These are phyloP conservation scores for Anthoceros angustus DNA, from an alignment of 225 moss, liverwort and hornwort species.

Conservation along the genomic window DNA sequence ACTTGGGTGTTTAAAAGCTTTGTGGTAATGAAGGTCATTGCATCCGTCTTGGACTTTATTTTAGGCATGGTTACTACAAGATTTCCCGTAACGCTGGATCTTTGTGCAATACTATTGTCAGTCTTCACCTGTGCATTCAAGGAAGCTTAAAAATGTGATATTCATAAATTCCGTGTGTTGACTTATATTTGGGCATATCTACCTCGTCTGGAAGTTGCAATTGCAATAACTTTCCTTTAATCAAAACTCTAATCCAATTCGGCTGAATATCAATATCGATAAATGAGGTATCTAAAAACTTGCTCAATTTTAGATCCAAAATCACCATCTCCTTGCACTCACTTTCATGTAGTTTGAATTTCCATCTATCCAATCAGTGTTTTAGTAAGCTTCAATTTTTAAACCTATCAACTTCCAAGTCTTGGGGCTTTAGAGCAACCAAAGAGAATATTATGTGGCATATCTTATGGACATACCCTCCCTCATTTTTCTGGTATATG, in stretches of 20 bases:
- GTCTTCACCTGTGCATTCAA: slow-evolving; percentile 39
- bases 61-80: slow-evolving; percentile 50
- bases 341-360: slow-evolving; percentile 46
- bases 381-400: no score
- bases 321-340: slow-evolving; percentile 41
- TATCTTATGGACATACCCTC: slow-evolving; percentile 30
- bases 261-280: slow-evolving; percentile 80
- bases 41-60: slow-evolving; percentile 18
- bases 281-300: slow-evolving; percentile 67
- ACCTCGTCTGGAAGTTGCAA: slow-evolving; percentile 74
- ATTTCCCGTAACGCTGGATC: slow-evolving; percentile 54
- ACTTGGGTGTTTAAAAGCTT: slow-evolving; percentile 8
- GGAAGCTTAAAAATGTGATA: not conserved
- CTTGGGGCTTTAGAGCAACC: not conserved
- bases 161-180: not conserved
- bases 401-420: no score
- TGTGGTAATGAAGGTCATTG: slow-evolving; percentile 12
- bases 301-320: slow-evolving; percentile 46
- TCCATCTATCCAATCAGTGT: slow-evolving; percentile 28
- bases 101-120: slow-evolving; percentile 49
- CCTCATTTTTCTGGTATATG: slow-evolving; percentile 83
- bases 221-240: slow-evolving; percentile 85
- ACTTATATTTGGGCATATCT: not conserved
- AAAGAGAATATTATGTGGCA: not conserved
- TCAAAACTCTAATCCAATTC: slow-evolving; percentile 38